Base-by-base conservation (phyloP, 1,284 basidiomycete species). In the Malassezia caprae region DNA sequence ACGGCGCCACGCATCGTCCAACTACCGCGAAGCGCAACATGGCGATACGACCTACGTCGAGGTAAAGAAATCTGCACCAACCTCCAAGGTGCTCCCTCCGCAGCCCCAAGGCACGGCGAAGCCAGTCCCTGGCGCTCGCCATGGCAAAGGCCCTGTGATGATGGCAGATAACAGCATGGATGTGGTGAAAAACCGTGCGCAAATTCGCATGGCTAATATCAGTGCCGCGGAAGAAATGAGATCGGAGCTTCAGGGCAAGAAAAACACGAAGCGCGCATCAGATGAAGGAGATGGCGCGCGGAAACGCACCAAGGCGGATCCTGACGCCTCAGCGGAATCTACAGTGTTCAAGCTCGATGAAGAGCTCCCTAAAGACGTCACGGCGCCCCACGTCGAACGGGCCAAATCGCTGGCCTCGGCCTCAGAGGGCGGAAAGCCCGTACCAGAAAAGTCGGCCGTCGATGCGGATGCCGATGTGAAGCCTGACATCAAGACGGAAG, bases 141-240 rank as follows among this genome's bases (percentile, higher is more conserved):
- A 53, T 58, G 37, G 37, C 19, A 58, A 62, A 40, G 64, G 64
- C 42, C 48, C 60, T 1, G 58, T 68, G 23, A 54, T 72, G 23
- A 57, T 68, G 4, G 65, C 65, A 24, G 68, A 68, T 12, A 59
- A 65, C 46, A 68, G 64, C 47, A 63, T 61, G 42, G 58, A 71
- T 32, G 62, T 71, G 8, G 64, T 73, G 17, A 48, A 56, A 19
- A 60, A 69, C 37, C 65, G 64, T 21, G 62, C 64, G 17, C 63
- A 68, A 27, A 67, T 67, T 8, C 57, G 91, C 55, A 85, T 94
- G 82, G 93, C 91, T 13, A 96, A 98, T 73, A 83, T 96, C 81
- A 88, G 84, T 77, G 93, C 93, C 41, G 91, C 90, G 54, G 88
- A 96, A 72, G 83, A 85, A 73, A 80, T 98, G 64, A 91, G 89